Evolutionary conservation across 2,329 filamentous ascomycete genomes (phyloP).

Genomic region (Gyromitra esculenta): DNA sequence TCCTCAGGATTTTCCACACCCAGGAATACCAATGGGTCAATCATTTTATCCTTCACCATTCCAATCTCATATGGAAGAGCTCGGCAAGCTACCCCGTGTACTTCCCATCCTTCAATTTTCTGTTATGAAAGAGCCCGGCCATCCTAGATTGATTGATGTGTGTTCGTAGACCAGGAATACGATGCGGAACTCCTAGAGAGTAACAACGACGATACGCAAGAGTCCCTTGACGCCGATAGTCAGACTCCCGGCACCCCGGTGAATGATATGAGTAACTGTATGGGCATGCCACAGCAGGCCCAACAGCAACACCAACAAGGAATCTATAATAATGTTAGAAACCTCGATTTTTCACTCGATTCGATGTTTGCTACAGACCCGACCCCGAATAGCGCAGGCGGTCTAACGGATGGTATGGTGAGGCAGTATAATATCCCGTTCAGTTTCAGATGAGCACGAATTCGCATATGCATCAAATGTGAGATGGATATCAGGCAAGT

Average conservation of each 20-base stretch:
- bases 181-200: conserved; percentile 83
- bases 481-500: conserved; percentile 44
- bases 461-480: conserved; percentile 22
- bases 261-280: conserved; percentile 45
- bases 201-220: conserved; percentile 74
- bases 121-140: conserved; percentile 68
- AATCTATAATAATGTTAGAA: conserved; percentile 53
- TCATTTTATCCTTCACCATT: conserved; percentile 85
- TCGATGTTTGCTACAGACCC: conserved; percentile 54
- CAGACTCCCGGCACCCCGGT: conserved; percentile 52
- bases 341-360: conserved; percentile 52
- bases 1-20: conserved; percentile 59
- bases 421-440: conserved; percentile 54
- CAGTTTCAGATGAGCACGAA: conserved; percentile 52
- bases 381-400: conserved; percentile 50
- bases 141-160: conserved; percentile 74
- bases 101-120: conserved; percentile 62
- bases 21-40: conserved; percentile 60
- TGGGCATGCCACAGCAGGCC: conserved; percentile 44
- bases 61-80: conserved; percentile 92
- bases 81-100: conserved; percentile 79
- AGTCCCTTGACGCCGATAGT: conserved; percentile 47
- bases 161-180: conserved; percentile 89
- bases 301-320: conserved; percentile 48
- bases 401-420: conserved; percentile 54